Conservation (phyloP, 495 filamentous ascomycete genomes). For the Aspergillus coremiiformis region DNA sequence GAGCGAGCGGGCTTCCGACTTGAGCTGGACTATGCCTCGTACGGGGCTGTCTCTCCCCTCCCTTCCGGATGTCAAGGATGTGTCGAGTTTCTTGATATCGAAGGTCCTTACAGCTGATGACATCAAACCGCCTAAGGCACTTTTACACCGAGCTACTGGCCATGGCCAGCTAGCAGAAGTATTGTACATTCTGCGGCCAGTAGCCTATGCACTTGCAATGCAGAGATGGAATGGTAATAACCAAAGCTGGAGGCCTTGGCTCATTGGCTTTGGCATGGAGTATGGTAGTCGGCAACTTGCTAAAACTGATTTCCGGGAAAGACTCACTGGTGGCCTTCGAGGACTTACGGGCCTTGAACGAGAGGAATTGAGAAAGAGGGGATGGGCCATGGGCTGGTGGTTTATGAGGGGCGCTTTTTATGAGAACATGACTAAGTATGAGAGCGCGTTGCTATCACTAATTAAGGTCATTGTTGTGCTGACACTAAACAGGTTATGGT, state of each 20-base stretch:
- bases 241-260: constrained; percentile 78
- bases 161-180: constrained; percentile 75
- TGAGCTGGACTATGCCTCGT: constrained; percentile 88
- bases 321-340: constrained; percentile 56
- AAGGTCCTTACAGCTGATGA: constrained; percentile 93
- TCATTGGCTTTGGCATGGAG: constrained; percentile 80
- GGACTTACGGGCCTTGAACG: constrained; percentile 76
- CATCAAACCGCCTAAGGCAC: constrained; percentile 78
- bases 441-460: neutral
- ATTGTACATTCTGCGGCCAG: constrained; percentile 83
- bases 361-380: constrained; percentile 77
- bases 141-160: constrained; percentile 63
- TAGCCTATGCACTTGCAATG: constrained; percentile 82
- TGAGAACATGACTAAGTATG: constrained; percentile 79
- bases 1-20: constrained; percentile 37
- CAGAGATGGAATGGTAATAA: constrained; percentile 56
- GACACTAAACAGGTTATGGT: constrained; percentile 44
- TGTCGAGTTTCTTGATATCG: constrained; percentile 78
- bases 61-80: constrained; percentile 69
- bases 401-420: constrained; percentile 91
- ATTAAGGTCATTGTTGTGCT: constrained; percentile 16
- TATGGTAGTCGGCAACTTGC: constrained; percentile 77
- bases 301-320: constrained; percentile 62
- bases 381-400: constrained; percentile 93
- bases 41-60: constrained; percentile 77